A percentile compares a stretch with the other conserved stretches of the same genome.
Conservation (phyloP, 139 green algal species). For the Picochlorum sp. region DNA sequence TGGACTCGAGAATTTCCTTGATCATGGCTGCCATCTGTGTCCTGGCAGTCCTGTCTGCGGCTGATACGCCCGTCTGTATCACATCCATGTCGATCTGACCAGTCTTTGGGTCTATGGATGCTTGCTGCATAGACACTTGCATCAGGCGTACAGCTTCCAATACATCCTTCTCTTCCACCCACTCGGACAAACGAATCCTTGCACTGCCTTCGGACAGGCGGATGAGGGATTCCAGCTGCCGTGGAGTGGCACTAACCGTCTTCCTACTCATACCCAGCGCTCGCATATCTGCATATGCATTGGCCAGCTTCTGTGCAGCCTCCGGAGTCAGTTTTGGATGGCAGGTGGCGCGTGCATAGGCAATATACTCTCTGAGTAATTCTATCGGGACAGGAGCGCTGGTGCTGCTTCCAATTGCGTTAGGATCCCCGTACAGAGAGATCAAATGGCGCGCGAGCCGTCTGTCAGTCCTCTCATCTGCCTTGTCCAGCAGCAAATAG, state of each 20-base stretch:
- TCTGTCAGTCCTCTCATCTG: slow-evolving; percentile 68
- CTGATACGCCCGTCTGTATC: slow-evolving; percentile 34
- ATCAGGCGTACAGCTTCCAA: slow-evolving; percentile 65
- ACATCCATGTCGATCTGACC: slow-evolving; percentile 68
- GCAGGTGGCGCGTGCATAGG: slow-evolving; percentile 64
- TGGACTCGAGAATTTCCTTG: slow-evolving; percentile 17
- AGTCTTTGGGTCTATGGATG: slow-evolving; percentile 60
- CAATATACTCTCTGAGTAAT: slow-evolving; percentile 82
- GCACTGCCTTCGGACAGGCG: slow-evolving; percentile 77
- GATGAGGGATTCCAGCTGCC: slow-evolving; percentile 96
- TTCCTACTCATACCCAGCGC: slow-evolving; percentile 48
- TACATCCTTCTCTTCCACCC: slow-evolving; percentile 47
- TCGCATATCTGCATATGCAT: slow-evolving; percentile 80
- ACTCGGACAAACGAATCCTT: slow-evolving; percentile 32
- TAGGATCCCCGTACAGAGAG: slow-evolving; percentile 65
- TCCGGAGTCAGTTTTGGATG: slow-evolving; percentile 65
- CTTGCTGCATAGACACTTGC: slow-evolving; percentile 66
- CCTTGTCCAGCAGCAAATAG: slow-evolving; percentile 90
- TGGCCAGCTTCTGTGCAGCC: slow-evolving; percentile 64
- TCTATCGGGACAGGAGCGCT: slow-evolving; percentile 41
- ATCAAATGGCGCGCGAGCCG: slow-evolving; percentile 86
- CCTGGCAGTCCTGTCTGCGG: slow-evolving; percentile 28
- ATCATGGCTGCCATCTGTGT: slow-evolving; percentile 30
- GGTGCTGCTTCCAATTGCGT: background rate
- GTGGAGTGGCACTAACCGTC: slow-evolving; percentile 80